Evolutionary conservation across 2,329 filamentous ascomycete species (phyloP), one percentile per base, ranked within the genome.

Genomic region (Talaromyces albobiverticillius): DNA sequence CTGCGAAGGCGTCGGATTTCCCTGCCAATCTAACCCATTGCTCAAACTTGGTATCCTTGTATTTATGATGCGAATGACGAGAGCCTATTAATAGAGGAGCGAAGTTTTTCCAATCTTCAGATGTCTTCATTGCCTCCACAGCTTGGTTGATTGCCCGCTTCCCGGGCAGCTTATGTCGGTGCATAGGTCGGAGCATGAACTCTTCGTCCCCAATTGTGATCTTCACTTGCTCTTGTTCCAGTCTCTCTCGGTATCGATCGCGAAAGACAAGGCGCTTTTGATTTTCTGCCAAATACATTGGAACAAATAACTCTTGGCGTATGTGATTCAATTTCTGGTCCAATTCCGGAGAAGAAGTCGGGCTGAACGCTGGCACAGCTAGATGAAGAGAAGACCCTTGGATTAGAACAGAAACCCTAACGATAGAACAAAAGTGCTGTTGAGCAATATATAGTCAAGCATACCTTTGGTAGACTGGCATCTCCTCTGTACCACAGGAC

Each of bases 281-380:
- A 40, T 65, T 65, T 5, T 62, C 55, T 32, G 64, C 61, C 4
- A 77, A 67, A 34, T 68, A 67, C 46, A 65, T 66, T 25, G 75
- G 75, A 29, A 76, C 71, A 61, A 78, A 76, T 47, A 76, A 64
- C 38, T 71, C 68, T 57, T 76, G 61, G 59, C 75, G 74, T 62
- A 73, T 75, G 55, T 64, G 65, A 25, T 66, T 60, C 29, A 78
- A 67, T 46, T 71, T 63, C 41, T 68, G 59, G 59, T 76, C 68
- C 53, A 77, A 64, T 60, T 76, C 69, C 46, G 69, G 59, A 25
- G 71, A 73, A 14, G 67, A 66, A 46, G 72, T 72, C 13, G 68
- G 65, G 26, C 61, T 60, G 60, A 77, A 76, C 4, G 62, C 64
- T 10, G 74, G 74, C 36, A 76, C 65, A 31, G 62, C 66, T 40